A percentile compares a stretch with the other conserved stretches of the same genome.
phyloP scores from a whole-genome alignment of 306 rosid genomes.

The Senna siamea region DNA sequence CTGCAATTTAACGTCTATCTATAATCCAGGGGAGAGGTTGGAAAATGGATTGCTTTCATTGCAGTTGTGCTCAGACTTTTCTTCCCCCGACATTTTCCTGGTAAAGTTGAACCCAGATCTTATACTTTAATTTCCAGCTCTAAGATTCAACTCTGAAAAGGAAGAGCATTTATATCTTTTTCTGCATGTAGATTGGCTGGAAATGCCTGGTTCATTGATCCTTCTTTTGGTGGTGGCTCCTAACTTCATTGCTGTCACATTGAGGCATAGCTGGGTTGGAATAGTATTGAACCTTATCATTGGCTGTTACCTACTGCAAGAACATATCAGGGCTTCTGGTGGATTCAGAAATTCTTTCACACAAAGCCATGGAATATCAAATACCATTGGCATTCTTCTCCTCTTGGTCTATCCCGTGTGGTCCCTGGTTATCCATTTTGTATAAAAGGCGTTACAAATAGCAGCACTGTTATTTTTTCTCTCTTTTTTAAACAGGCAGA shows the following conservation, averaged over 20 bases:
- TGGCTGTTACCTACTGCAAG: constrained; percentile 85
- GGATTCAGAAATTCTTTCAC: constrained; percentile 92
- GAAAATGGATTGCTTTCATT: constrained; percentile 79
- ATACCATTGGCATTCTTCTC: constrained; percentile 76
- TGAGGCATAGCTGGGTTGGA: constrained; percentile 68
- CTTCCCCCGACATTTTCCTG: constrained; percentile 84
- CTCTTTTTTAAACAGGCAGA: not conserved
- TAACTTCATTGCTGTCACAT: constrained; percentile 52
- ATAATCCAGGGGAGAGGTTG: constrained; percentile 68
- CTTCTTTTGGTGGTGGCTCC: constrained; percentile 86
- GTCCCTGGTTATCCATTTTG: constrained; percentile 58
- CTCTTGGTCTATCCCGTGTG: constrained; percentile 44
- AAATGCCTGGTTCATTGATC: constrained; percentile 85
- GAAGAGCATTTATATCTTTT: no score
- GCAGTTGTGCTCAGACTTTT: constrained; percentile 85
- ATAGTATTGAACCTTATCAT: constrained; percentile 62
- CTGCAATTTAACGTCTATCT: constrained; percentile 17
- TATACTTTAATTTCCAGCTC: no score
- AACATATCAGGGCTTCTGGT: constrained; percentile 87
- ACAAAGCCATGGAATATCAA: constrained; percentile 78
- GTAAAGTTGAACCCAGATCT: no score
- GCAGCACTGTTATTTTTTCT: no score
- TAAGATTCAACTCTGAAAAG: no score
- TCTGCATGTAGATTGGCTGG: constrained; percentile 83
- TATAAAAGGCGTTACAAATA: constrained; percentile 33